phyloP scores from a whole-genome alignment of 164 flowering plant species.

The Magnolia sinica region DNA sequence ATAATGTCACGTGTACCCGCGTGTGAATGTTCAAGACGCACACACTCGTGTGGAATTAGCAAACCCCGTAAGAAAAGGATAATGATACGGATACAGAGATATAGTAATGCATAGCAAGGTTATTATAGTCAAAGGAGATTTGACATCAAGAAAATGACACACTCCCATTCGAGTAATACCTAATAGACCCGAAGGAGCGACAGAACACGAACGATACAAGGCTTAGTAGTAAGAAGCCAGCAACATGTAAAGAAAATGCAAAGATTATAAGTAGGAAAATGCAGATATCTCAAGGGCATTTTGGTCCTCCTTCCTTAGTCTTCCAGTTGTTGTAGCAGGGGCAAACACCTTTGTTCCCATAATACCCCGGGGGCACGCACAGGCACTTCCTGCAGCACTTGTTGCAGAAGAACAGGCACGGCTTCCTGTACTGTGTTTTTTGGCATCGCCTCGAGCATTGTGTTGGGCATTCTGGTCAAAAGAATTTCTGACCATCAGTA shows the following conservation, averaged over 20 bases:
- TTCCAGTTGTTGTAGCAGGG: constrained; percentile 76
- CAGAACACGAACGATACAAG: not conserved
- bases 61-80: not conserved
- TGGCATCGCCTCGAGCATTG: constrained; percentile 47
- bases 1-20: too few relatives aligned
- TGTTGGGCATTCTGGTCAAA: constrained; percentile 41
- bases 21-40: too few relatives aligned
- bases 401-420: constrained; percentile 54
- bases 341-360: constrained; percentile 52
- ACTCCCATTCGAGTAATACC: not conserved
- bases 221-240: not conserved
- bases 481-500: not conserved
- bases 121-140: not conserved
- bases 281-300: constrained; percentile 39
- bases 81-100: not conserved
- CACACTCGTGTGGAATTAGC: not conserved
- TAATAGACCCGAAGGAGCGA: not conserved
- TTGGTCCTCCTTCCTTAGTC: constrained; percentile 57
- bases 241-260: not conserved
- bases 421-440: constrained; percentile 39
- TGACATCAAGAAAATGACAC: not conserved
- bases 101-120: not conserved
- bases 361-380: constrained; percentile 60
- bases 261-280: not conserved
- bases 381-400: constrained; percentile 55